Evolutionary conservation across 202 grass and related monocot species (phyloP).

Genomic region (Digitaria exilis): DNA sequence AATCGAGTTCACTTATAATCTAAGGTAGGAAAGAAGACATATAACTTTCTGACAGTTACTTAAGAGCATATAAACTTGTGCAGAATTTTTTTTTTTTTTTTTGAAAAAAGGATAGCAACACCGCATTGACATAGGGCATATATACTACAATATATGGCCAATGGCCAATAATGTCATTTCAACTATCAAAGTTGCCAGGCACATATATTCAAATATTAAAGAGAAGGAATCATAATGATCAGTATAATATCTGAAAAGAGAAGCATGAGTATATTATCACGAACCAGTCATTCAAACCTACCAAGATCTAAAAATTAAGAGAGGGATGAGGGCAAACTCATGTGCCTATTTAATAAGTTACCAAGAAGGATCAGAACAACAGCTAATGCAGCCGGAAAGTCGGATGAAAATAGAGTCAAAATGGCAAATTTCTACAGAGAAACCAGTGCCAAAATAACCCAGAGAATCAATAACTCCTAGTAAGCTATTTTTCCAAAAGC

Average conservation of each 20-base stretch:
- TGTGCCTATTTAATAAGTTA: not conserved
- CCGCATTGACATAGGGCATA: not conserved
- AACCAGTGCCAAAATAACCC: not conserved
- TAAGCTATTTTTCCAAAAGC: not conserved
- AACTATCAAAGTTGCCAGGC: not conserved
- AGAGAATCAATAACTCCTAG: not conserved
- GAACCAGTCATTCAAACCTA: not conserved
- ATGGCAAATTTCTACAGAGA: not conserved
- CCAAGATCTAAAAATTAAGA: not conserved
- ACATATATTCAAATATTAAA: not conserved
- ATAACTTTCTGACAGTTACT: not conserved
- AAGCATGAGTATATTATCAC: not conserved
- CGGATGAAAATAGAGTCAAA: not conserved
- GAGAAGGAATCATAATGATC: not conserved
- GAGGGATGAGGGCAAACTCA: not conserved
- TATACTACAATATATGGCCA: not conserved
- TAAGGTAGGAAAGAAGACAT: not conserved
- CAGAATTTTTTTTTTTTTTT: not conserved
- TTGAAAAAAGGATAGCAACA: not conserved
- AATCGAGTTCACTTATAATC: not conserved
- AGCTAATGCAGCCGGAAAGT: not conserved
- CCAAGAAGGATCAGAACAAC: not conserved
- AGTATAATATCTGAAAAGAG: constrained; percentile 9
- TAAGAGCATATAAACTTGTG: not conserved
- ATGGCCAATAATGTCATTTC: not conserved